phyloP scores from a whole-genome alignment of 306 rosid species.

The Prinsepia uniflora region DNA sequence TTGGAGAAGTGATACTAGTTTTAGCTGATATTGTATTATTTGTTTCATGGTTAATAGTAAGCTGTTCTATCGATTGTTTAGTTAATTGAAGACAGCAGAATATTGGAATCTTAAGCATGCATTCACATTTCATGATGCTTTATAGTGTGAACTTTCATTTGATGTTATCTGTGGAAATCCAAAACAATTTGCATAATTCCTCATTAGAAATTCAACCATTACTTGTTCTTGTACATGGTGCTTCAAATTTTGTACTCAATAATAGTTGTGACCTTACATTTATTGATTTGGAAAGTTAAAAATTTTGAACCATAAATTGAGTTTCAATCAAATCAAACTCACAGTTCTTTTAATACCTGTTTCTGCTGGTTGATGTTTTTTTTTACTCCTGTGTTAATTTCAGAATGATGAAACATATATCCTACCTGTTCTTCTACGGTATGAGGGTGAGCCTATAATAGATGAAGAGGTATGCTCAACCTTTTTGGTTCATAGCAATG shows the following conservation, averaged over 20 bases:
- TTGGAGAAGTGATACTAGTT: not conserved
- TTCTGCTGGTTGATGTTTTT: slow-evolving; percentile 22
- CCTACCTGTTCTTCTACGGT: slow-evolving; percentile 87
- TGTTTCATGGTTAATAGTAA: not conserved
- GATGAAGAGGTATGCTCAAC: slow-evolving; percentile 82
- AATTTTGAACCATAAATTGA: too few species aligned
- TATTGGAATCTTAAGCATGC: not conserved
- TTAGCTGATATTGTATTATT: not conserved
- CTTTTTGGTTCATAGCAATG: slow-evolving; percentile 8
- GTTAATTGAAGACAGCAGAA: not conserved
- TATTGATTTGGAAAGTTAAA: not conserved
- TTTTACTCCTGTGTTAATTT: slow-evolving; percentile 34
- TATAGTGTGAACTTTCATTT: not conserved
- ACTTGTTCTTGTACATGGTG: not conserved
- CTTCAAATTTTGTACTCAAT: not conserved
- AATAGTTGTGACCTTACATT: not conserved
- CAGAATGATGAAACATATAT: slow-evolving; percentile 94
- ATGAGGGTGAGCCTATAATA: slow-evolving; percentile 90
- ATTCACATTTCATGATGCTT: not conserved
- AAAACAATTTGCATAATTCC: not conserved
- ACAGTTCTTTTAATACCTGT: not conserved
- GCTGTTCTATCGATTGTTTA: not conserved
- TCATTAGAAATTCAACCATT: not conserved
- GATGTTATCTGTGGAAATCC: slow-evolving; percentile 12
- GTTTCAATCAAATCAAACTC: too few species aligned